Conservation (phyloP, 1,284 basidiomycete genomes). For the Somion occarium region DNA sequence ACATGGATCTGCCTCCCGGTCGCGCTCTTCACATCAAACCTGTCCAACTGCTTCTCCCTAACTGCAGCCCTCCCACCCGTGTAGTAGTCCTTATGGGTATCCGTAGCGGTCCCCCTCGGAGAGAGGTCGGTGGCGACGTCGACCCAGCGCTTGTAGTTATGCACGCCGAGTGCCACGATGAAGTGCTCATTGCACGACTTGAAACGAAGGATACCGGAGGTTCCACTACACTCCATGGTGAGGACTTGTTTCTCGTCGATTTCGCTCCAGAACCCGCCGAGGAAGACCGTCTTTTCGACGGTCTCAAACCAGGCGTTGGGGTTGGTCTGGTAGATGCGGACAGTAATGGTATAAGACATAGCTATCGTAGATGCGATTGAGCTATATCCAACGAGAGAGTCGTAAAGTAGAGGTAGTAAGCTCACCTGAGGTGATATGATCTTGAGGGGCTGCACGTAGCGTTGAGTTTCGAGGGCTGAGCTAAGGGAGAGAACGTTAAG, state of each 20-base stretch:
- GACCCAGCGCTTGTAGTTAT: constrained; percentile 36
- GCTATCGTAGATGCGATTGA: too few relatives aligned
- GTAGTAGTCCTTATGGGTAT: constrained; percentile 30
- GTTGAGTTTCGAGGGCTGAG: too few relatives aligned
- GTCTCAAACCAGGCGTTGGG: constrained; percentile 25
- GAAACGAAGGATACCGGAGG: constrained; percentile 35
- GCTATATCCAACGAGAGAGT: too few relatives aligned
- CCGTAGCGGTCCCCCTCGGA: constrained; percentile 20
- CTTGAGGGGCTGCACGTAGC: too few relatives aligned
- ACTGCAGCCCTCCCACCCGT: neutral
- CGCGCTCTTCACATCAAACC: neutral
- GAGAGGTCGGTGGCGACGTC: constrained; percentile 31
- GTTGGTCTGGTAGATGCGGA: constrained; percentile 29
- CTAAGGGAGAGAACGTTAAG: too few relatives aligned
- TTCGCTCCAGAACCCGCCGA: constrained; percentile 38
- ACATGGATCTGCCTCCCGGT: constrained; percentile 14
- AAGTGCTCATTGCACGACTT: constrained; percentile 27
- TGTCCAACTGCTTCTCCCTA: neutral
- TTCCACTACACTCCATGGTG: constrained; percentile 32
- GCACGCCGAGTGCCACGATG: constrained; percentile 32
- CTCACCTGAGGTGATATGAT: too few relatives aligned
- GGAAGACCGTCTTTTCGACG: constrained; percentile 31
- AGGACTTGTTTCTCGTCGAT: constrained; percentile 21
- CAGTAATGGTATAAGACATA: constrained; percentile 26
- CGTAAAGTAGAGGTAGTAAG: too few relatives aligned